These are phyloP conservation scores for Fusarium mexicanum DNA, from an alignment of 2,329 filamentous ascomycete species.

Conservation along the genomic window DNA sequence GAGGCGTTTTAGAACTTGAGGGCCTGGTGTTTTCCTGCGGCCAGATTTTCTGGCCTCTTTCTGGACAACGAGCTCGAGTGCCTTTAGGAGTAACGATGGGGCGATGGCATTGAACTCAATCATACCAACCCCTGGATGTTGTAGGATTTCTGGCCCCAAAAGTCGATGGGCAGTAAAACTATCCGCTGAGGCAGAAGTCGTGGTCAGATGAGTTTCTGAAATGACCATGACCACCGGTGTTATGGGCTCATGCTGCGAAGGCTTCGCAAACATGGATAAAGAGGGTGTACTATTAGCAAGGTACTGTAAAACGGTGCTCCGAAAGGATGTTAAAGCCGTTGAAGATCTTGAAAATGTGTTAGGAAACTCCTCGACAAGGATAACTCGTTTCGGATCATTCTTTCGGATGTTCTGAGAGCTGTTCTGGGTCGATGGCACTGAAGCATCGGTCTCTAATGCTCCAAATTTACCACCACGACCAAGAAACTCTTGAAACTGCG, in stretches of 20 bases:
- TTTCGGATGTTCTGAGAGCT: constrained; percentile 30
- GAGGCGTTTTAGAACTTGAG: constrained; percentile 78
- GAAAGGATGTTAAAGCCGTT: constrained; percentile 73
- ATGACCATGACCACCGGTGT: constrained; percentile 88
- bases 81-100: constrained; percentile 84
- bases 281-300: constrained; percentile 74
- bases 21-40: constrained; percentile 78
- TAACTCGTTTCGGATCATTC: constrained; percentile 59
- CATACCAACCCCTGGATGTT: constrained; percentile 79
- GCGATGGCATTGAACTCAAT: constrained; percentile 96
- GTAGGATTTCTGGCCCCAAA: constrained; percentile 84
- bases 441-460: constrained; percentile 65
- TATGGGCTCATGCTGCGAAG: constrained; percentile 56
- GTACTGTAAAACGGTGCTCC: constrained; percentile 78
- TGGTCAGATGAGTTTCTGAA: constrained; percentile 88
- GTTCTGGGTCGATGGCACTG: constrained; percentile 42
- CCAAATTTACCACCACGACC: constrained; percentile 82
- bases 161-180: constrained; percentile 93
- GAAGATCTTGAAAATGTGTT: constrained; percentile 77
- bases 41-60: constrained; percentile 87
- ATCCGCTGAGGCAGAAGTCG: constrained; percentile 84
- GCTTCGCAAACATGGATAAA: constrained; percentile 57
- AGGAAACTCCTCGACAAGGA: constrained; percentile 84
- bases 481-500: constrained; percentile 93
- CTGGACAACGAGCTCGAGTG: constrained; percentile 80